Evolutionary conservation across 306 rosid species (phyloP).

Genomic region (Cicer pinnatifidum): DNA sequence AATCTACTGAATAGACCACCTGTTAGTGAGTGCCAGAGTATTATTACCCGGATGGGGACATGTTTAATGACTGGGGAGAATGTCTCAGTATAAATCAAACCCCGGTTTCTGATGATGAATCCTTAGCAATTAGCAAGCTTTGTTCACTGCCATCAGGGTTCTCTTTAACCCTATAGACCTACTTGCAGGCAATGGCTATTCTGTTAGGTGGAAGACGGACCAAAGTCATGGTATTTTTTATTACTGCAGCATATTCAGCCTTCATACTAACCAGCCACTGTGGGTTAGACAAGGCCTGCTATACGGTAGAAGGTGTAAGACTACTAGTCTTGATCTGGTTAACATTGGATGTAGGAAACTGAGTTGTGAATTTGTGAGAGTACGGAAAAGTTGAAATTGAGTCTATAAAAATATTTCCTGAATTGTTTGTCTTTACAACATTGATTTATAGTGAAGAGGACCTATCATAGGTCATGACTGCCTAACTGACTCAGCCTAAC

Average conservation of each 20-base stretch:
- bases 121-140: not conserved
- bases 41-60: not conserved
- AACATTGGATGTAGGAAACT: not conserved
- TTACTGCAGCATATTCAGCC: not conserved
- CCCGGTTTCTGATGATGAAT: not conserved
- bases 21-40: not conserved
- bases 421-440: not conserved
- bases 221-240: not conserved
- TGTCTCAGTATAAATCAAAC: not conserved
- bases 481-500: slow-evolving; percentile 3
- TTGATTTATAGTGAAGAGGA: not conserved
- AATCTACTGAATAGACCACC: not conserved
- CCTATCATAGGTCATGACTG: not conserved
- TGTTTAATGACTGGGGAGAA: not conserved
- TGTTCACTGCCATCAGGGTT: not conserved
- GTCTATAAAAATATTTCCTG: not conserved
- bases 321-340: not conserved
- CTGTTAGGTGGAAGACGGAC: not conserved
- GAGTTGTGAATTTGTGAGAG: not conserved
- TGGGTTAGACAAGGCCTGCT: not conserved
- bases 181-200: not conserved
- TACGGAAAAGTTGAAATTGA: not conserved
- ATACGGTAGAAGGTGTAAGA: not conserved
- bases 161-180: not conserved
- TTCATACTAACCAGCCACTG: not conserved